phyloP scores from a whole-genome alignment of 2,329 filamentous ascomycete species.

The Aschersonia sp. region DNA sequence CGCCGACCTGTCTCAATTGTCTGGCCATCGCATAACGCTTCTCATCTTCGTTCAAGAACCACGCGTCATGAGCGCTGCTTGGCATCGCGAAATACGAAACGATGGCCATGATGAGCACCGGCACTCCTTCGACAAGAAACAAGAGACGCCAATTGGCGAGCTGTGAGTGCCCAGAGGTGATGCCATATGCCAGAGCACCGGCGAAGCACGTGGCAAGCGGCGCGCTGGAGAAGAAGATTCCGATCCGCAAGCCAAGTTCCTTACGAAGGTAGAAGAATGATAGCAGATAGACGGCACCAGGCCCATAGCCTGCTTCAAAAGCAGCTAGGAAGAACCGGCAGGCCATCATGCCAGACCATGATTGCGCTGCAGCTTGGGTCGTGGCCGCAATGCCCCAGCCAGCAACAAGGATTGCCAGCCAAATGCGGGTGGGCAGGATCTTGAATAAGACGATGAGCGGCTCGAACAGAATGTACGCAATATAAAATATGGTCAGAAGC shows the following conservation, averaged over 20 bases:
- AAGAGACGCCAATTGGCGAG: slow-evolving; percentile 51
- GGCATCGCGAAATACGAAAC: slow-evolving; percentile 15
- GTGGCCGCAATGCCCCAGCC: slow-evolving; percentile 11
- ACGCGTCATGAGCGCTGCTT: slow-evolving; percentile 3
- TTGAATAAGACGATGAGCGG: slow-evolving; percentile 6
- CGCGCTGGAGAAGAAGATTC: slow-evolving; percentile 36
- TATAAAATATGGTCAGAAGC: slow-evolving; percentile 11
- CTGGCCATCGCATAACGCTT: slow-evolving; percentile 4
- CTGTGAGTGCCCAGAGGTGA: slow-evolving; percentile 39
- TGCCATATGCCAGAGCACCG: slow-evolving; percentile 49
- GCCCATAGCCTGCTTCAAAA: slow-evolving; percentile 16
- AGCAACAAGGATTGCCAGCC: slow-evolving; percentile 3
- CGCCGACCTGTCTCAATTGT: slow-evolving; percentile 3
- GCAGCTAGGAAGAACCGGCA: slow-evolving; percentile 25
- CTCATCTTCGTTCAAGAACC: slow-evolving; percentile 8
- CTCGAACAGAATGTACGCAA: slow-evolving; percentile 7
- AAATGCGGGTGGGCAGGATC: slow-evolving; percentile 2
- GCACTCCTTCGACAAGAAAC: slow-evolving; percentile 37
- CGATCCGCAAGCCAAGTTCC: slow-evolving; percentile 17
- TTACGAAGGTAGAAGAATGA: slow-evolving; percentile 21
- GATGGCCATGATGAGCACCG: slow-evolving; percentile 16
- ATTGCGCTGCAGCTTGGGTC: slow-evolving; percentile 27
- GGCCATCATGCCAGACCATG: slow-evolving; percentile 28
- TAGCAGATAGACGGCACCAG: slow-evolving; percentile 17
- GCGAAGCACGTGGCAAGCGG: slow-evolving; percentile 55